Evolutionary conservation across 208 protist genomes (phyloP), one percentile per base, ranked within the genome.

Genomic region (Crithidia thermophila): DNA sequence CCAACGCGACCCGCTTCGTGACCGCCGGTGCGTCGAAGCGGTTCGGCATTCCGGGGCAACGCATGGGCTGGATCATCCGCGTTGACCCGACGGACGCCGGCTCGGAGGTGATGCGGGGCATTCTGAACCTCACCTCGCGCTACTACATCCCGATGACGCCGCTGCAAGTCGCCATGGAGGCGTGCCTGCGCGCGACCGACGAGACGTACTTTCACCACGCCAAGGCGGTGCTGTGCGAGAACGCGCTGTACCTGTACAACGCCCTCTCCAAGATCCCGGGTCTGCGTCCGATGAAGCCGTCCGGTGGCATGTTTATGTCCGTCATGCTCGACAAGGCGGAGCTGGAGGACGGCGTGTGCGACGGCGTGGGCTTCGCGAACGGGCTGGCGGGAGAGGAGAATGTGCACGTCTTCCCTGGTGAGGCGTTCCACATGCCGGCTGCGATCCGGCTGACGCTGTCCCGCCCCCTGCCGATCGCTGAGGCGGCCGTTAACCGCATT

Each of bases 1-100:
- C 80, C 25, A 71, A 58, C 28, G 88, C 97, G 3, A 94, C 95
- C 16, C 63, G 90, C 0, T 51, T 98, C 28, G 70, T 94, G 10
- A 53, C 96, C 21, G 81, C 91, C 60, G 96, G 97, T 40, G 67
- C 97, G 23, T 91, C 97, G 39, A 98, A 98, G 74, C 82, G 81
- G 37, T 94, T 85, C 46, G 60, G 97, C 6, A 82, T 95, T 6
- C 97, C 97, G 13, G 97, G 96, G 20, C 98, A 91, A 91, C 87
- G 97, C 39, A 52, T 98, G 28, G 94, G 94, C 20, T 97, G 93
- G 94, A 61, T 93, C 40, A 18, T 87, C 10, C 76, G 96, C 28
- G 64, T 97, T 25, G 93, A 98, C 51, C 81, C 46, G 55, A 74
- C 57, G 23, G 63, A 79, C 25, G 62, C 69, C 30, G 75, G 63